phyloP scores from a whole-genome alignment of 257 asterid species.

The Solanum boliviense region DNA sequence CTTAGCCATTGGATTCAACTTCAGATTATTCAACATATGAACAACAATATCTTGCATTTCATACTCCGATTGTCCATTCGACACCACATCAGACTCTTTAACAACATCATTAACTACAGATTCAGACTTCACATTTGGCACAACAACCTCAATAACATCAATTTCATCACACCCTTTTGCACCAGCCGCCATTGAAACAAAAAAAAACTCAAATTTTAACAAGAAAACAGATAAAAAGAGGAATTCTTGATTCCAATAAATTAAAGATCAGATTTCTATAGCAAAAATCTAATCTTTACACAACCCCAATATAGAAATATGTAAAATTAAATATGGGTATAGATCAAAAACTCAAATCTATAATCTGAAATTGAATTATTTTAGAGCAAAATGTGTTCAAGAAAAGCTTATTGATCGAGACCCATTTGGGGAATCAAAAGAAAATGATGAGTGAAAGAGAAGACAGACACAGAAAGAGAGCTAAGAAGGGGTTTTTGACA shows the following conservation, averaged over 20 bases:
- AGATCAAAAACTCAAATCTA: not conserved
- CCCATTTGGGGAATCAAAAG: not conserved
- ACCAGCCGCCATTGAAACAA: constrained; percentile 78
- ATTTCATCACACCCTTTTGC: constrained; percentile 64
- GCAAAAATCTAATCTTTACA: not conserved
- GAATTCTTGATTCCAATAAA: not conserved
- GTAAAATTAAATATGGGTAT: not conserved
- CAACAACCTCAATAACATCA: constrained; percentile 37
- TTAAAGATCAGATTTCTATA: not conserved
- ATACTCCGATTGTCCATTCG: constrained; percentile 47
- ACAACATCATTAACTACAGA: constrained; percentile 14
- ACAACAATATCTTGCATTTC: constrained; percentile 47
- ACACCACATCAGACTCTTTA: constrained; percentile 39
- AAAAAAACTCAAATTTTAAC: constrained; percentile 7
- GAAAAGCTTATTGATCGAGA: not conserved
- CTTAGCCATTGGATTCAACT: constrained; percentile 86
- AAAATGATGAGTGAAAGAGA: not conserved
- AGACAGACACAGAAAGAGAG: not conserved
- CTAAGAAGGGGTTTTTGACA: constrained; percentile 12
- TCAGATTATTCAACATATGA: constrained; percentile 59
- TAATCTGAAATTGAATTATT: not conserved
- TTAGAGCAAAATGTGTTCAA: not conserved
- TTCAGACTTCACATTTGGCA: constrained; percentile 13
- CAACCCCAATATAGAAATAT: not conserved
- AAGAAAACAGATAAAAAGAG: not conserved